Evolutionary conservation across 352 stramenopile genomes (phyloP), one percentile per base, ranked within the genome.

Genomic region (Phytophthora hibernalis): DNA sequence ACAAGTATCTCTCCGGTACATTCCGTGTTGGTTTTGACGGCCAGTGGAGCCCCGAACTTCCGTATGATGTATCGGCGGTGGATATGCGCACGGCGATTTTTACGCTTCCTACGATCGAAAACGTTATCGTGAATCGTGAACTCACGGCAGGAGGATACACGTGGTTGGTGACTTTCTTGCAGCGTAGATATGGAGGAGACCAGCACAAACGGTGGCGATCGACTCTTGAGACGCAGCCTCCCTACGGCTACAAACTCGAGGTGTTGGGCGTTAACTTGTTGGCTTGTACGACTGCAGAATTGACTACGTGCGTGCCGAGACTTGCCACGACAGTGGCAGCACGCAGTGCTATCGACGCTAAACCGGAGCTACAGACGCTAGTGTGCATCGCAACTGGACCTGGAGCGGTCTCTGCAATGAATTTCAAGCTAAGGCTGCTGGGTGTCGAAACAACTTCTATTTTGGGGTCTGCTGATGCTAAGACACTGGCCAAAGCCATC

Each of bases 1-100:
- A 82, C 22, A 80, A 51, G 12, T 85, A 73, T 51, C 56, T 95
- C 0, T 76, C 73, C 1, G 88, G 88, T 3, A 92, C 90, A 20
- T 99, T 99, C 76, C 88, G 86, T 4, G 70, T 99, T 18, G 78
- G 72, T 1, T 99, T 97, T 68, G 88, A 92, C 52, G 87, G 83
- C 10, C 82, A 96, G 37, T 93, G 79, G 58, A 99, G 89, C 3
- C 70, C 74, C 18, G 88, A 98, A 61, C 66, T 99, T 15, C 72
- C 77, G 31, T 90, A 89, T 67, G 91, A 98, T 69, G 76, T 89
- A 21, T 96, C 88, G 5, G 94, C 91, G 8, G 66, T 85, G 11
- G 78, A 87, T 12, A 89, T 99, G 70, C 80, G 95, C 48, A 58
- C 61, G 1, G 79, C 72, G 8, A 47, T 95, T 11, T 24, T 59